Evolutionary conservation across 352 stramenopile genomes (phyloP), one percentile per base, ranked within the genome.

Genomic region (Phytophthora meadii): DNA sequence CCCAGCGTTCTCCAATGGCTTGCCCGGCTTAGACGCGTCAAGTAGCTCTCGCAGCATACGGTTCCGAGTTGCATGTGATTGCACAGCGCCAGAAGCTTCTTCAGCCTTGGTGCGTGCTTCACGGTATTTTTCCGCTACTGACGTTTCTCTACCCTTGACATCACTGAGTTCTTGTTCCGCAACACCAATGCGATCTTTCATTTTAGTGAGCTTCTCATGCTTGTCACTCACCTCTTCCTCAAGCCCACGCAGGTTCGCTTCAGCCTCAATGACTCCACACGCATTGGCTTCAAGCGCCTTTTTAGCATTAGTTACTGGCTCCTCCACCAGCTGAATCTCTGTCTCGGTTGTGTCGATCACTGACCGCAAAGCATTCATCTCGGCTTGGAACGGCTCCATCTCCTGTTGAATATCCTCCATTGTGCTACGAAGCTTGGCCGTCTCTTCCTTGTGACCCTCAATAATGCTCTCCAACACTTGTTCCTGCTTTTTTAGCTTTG

Each of bases 1-100:
- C 6, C 97, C 97, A 39, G 93, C 96, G 11, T 92, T 90, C 1
- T 85, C 81, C 3, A 99, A 77, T n/a, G 95, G 85, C 11, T 96
- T 91, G 8, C 93, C 92, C 7, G 93, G 89, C 45, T 84, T 87
- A 4, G 92, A 90, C 4, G 96, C 97, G 54, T 98, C 85, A 42
- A 99, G 76, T 34, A 99, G 83, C 15, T 87, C 89, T 34, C 88
- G 86, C n/a, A 98, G 72, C 65, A 95, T 93, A 11, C 82, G 81
- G 42, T 86, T 90, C 14, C 78, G 75, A 9, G 84, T 90, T 12
- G 81, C 81, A 54, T 94, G 85, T 1, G 84, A 90, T 30, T 92
- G 81, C 10, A 86, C 76, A 8, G 83, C 77, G 3, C 78, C 72
- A 28, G 82, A 83, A 15, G 83, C 84, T 49, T 95, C 87, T 46